These are phyloP conservation scores for Ajuga chamaepitys DNA, from an alignment of 257 asterid genomes.

Conservation along the genomic window DNA sequence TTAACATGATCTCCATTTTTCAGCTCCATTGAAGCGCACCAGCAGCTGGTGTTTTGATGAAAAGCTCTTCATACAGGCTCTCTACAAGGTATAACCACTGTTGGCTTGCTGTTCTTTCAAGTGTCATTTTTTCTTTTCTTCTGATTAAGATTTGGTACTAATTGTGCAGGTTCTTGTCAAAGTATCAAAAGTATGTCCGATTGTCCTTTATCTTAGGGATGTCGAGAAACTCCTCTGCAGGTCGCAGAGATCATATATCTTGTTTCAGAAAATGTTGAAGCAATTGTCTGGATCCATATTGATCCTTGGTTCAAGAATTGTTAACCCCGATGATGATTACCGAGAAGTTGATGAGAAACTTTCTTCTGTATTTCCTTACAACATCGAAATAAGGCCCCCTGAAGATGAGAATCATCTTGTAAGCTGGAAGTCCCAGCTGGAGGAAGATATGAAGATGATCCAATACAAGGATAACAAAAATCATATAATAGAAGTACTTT, in stretches of 20 bases:
- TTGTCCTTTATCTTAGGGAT: constrained; percentile 76
- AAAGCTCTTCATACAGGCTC: constrained; percentile 60
- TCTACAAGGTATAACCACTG: constrained; percentile 54
- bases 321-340: constrained; percentile 41
- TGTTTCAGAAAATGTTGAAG: constrained; percentile 81
- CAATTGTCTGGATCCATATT: constrained; percentile 62
- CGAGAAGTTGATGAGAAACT: constrained; percentile 54
- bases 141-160: not conserved
- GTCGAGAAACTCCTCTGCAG: constrained; percentile 54
- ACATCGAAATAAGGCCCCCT: constrained; percentile 76
- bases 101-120: not conserved
- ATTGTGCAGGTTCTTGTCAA: constrained; percentile 51
- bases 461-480: constrained; percentile 67
- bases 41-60: constrained; percentile 85
- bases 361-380: constrained; percentile 66
- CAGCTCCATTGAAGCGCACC: constrained; percentile 55
- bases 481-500: constrained; percentile 77
- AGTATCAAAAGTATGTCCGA: constrained; percentile 53
- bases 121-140: not conserved
- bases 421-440: constrained; percentile 78
- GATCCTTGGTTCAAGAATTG: constrained; percentile 75
- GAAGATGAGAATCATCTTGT: constrained; percentile 67
- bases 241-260: constrained; percentile 43
- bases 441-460: constrained; percentile 85
- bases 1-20: constrained; percentile 6